phyloP scores from a whole-genome alignment of 352 stramenopile species.

The Stramenopiles sp. region DNA sequence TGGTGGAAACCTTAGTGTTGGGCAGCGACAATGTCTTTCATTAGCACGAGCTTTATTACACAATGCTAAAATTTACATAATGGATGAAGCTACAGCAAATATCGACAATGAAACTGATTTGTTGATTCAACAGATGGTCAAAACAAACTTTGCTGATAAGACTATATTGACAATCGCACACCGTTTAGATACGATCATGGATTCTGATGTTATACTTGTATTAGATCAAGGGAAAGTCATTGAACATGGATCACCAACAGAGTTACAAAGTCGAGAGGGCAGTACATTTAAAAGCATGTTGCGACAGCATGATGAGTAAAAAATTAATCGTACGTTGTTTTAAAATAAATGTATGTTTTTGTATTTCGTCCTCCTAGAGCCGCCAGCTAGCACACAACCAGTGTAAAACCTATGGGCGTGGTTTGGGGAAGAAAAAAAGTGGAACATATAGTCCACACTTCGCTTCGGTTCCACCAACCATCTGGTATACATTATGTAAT shows the following conservation, averaged over 20 bases:
- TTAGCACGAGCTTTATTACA: conserved; percentile 47
- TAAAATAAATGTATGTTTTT: too few relatives aligned
- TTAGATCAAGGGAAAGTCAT: neutral
- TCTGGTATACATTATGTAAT: too few relatives aligned
- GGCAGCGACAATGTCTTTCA: conserved; percentile 55
- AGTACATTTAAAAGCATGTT: conserved; percentile 21
- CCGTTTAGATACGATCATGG: conserved; percentile 50
- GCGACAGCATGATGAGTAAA: neutral
- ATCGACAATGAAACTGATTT: neutral
- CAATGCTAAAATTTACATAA: conserved; percentile 43
- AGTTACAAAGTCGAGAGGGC: conserved; percentile 17
- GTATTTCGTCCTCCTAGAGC: too few relatives aligned
- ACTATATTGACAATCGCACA: conserved; percentile 66
- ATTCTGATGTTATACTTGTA: conserved; percentile 31
- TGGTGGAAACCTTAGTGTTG: conserved; percentile 51
- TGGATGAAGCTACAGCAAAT: conserved; percentile 14
- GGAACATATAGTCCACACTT: too few relatives aligned
- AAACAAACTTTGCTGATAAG: conserved; percentile 46
- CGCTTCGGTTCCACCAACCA: too few relatives aligned
- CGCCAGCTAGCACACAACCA: too few relatives aligned
- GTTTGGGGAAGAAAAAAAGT: too few relatives aligned
- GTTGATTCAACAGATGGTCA: conserved; percentile 24
- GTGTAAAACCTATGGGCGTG: too few relatives aligned
- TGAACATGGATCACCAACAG: neutral
- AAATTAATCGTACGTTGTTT: too few relatives aligned